These are phyloP conservation scores for Bryoglossum gracile DNA, from an alignment of 495 filamentous ascomycete species.

Conservation along the genomic window DNA sequence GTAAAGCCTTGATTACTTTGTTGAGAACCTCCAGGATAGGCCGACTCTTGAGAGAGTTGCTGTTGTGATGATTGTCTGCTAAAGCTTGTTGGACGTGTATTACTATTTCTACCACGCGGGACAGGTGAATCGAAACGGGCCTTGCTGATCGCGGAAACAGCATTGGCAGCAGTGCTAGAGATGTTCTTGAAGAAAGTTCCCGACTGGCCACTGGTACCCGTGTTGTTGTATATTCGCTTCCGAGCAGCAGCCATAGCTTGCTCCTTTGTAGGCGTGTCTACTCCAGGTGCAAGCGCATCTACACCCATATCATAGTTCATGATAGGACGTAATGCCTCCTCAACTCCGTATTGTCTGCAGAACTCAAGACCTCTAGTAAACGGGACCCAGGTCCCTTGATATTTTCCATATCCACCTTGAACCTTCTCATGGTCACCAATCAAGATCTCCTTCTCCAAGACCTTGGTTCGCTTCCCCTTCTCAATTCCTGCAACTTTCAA, in stretches of 20 bases:
- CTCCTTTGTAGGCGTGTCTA: slow-evolving; percentile 96
- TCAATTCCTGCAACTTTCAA: slow-evolving; percentile 93
- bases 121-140: slow-evolving; percentile 84
- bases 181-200: slow-evolving; percentile 96
- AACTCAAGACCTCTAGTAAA: slow-evolving; percentile 87
- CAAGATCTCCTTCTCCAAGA: slow-evolving; percentile 94
- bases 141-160: slow-evolving; percentile 91
- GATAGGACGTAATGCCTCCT: slow-evolving; percentile 75
- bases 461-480: slow-evolving; percentile 94
- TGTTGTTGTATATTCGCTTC: slow-evolving; percentile 83
- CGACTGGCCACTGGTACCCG: slow-evolving; percentile 54
- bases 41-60: slow-evolving; percentile 54
- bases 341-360: slow-evolving; percentile 88
- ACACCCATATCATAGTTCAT: slow-evolving; percentile 82
- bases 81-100: slow-evolving; percentile 41
- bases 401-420: slow-evolving; percentile 96
- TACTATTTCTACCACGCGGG: slow-evolving; percentile 46
- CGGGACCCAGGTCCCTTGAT: slow-evolving; percentile 97
- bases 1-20: slow-evolving; percentile 58
- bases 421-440: slow-evolving; percentile 97
- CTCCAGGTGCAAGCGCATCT: slow-evolving; percentile 52
- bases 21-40: slow-evolving; percentile 50
- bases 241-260: slow-evolving; percentile 97
- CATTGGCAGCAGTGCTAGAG: slow-evolving; percentile 82
- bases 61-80: slow-evolving; percentile 58